These are phyloP conservation scores for Phycomyces blakesleeanus DNA, from an alignment of 192 early-diverging fungal species.

Conservation along the genomic window DNA sequence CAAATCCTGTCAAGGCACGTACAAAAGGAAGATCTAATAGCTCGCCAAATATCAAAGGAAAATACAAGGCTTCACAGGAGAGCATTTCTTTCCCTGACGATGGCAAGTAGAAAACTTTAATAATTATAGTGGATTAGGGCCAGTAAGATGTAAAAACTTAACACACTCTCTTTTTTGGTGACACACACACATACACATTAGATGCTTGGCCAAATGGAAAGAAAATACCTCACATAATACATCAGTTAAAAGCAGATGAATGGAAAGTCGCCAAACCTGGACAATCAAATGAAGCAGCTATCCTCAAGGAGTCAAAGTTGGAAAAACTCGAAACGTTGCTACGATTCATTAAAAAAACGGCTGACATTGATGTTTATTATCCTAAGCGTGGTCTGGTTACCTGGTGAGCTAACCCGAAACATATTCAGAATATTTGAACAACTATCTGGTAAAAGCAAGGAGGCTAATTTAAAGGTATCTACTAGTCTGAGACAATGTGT, in stretches of 20 bases:
- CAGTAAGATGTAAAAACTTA: not conserved
- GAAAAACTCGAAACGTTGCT: constrained; percentile 25
- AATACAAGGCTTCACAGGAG: constrained; percentile 25
- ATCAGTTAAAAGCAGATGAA: constrained; percentile 17
- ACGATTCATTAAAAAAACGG: constrained; percentile 34
- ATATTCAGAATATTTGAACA: not conserved
- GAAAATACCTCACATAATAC: constrained; percentile 13
- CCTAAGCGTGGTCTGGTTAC: constrained; percentile 19
- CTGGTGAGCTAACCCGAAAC: constrained; percentile 13
- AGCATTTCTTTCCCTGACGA: constrained; percentile 33
- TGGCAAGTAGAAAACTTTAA: constrained; percentile 21
- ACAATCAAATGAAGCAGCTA: not conserved
- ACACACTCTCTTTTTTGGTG: constrained; percentile 3
- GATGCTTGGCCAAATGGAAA: constrained; percentile 27
- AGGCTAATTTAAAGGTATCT: too few species aligned
- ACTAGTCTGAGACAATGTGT: constrained; percentile 46
- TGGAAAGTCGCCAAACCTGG: constrained; percentile 14
- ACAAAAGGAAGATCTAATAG: constrained; percentile 21
- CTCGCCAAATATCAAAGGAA: constrained; percentile 13
- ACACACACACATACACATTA: constrained; percentile 3
- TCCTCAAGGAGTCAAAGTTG: constrained; percentile 24
- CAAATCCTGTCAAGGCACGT: constrained; percentile 3
- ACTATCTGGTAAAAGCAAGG: too few species aligned
- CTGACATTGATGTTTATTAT: constrained; percentile 25
- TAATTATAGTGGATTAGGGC: not conserved